Evolutionary conservation across 192 early-diverging fungal species (phyloP), one percentile per base, ranked within the genome.

Genomic region (Spinellus fusiger): DNA sequence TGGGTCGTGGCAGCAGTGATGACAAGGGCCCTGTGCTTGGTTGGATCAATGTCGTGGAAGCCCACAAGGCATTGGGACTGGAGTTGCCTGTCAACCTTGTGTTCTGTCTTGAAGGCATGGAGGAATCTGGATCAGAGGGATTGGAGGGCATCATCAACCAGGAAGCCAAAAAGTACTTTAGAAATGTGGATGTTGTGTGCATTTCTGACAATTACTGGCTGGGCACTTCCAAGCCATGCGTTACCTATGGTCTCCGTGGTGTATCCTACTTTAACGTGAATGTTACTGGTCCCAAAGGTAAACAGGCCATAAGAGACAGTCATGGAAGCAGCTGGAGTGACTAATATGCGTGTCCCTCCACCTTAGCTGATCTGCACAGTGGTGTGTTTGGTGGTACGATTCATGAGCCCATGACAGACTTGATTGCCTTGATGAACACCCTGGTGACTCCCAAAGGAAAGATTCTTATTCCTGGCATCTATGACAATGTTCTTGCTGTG

Each of bases 191-290:
- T 76, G 91, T 89, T 58, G 93, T 98, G 48, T 95, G 92, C 81
- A 98, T 98, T 70, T 84, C 80, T 63, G 96, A 98, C 81, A 98
- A 98, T 81, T 98, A 96, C 83, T 98, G 96, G 94, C 78, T 97
- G 22, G 94, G 96, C 58, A 93, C 84, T 49, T 88, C 77, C 61
- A 96, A 96, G 78, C 96, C 96, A 29, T 98, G 96, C 80, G 76
- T 98, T 61, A 98, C 96, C 49, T 96, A 98, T 69, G 96, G 96
- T 58, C 87, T 98, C 49, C 93, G 96, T 57, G 91, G 86, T 40
- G 74, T 89, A 26, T 83, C 81, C 9, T 84, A 84, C 72, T 88
- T 79, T 69, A 55, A 65, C 25, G 44, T 75, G 48, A 62, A 52
- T 12, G 32, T 76, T 16, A 71, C 67, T 58, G 70, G 74, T 12